phyloP scores from a whole-genome alignment of 228 moss, liverwort and hornwort genomes.

The Sphagnum fallax region DNA sequence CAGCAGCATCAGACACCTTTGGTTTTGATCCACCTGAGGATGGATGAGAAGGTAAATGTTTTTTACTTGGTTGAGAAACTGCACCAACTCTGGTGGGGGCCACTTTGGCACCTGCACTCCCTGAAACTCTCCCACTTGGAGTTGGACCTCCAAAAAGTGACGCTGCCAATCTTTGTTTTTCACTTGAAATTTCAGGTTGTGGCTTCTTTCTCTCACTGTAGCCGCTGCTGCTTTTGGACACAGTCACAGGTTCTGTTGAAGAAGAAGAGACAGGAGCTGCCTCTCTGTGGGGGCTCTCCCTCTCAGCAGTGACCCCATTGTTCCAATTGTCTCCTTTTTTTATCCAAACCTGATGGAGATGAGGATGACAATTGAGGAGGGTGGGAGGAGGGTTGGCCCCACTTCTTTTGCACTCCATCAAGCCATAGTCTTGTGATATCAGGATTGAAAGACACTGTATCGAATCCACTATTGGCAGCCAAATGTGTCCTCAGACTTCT shows the following conservation, averaged over 20 bases:
- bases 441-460: slow-evolving; percentile 59
- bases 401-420: slow-evolving; percentile 90
- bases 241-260: neutral
- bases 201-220: slow-evolving; percentile 21
- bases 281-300: slow-evolving; percentile 3
- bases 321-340: slow-evolving; percentile 12
- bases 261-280: neutral
- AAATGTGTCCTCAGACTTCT: slow-evolving; percentile 34
- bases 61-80: slow-evolving; percentile 7
- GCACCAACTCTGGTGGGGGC: slow-evolving; percentile 9
- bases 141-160: slow-evolving; percentile 67
- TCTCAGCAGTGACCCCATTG: slow-evolving; percentile 13
- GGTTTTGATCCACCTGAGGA: slow-evolving; percentile 12
- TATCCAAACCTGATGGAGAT: slow-evolving; percentile 16
- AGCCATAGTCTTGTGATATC: slow-evolving; percentile 73
- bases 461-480: slow-evolving; percentile 41
- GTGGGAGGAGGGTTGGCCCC: slow-evolving; percentile 56
- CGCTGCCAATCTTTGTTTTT: slow-evolving; percentile 78
- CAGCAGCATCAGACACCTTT: neutral
- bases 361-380: slow-evolving; percentile 14
- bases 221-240: slow-evolving; percentile 9
- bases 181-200: slow-evolving; percentile 51
- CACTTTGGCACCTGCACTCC: slow-evolving; percentile 9
- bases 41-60: slow-evolving; percentile 24
- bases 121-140: slow-evolving; percentile 8